Evolutionary conservation across 345 rosid genomes (phyloP).

Genomic region (Gossypium rotundifolium): DNA sequence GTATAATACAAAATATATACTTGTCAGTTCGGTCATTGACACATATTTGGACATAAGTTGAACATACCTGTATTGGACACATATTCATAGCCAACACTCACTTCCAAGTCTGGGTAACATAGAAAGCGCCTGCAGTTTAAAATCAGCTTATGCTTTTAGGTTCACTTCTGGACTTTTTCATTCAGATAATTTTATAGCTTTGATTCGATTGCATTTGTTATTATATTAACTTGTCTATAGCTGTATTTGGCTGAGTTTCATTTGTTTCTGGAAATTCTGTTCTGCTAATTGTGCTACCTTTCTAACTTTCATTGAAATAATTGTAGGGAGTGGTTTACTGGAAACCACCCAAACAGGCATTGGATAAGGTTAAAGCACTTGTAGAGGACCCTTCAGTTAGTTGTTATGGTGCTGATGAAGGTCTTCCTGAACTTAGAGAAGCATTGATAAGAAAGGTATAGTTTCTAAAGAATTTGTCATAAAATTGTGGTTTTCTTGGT

Average conservation of each 20-base stretch:
- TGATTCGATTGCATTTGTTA: background rate
- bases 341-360: constrained; percentile 81
- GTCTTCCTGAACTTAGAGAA: constrained; percentile 64
- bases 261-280: background rate
- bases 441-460: constrained; percentile 67
- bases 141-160: background rate
- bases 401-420: constrained; percentile 90
- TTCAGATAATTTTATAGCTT: background rate
- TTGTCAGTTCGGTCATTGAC: too few species aligned
- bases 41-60: too few species aligned
- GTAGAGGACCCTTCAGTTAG: constrained; percentile 71
- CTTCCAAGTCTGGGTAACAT: background rate
- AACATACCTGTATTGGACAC: background rate
- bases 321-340: constrained; percentile 84
- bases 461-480: background rate
- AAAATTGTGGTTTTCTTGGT: background rate
- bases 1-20: background rate
- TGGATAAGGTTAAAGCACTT: constrained; percentile 73
- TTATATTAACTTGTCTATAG: background rate
- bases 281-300: background rate
- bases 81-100: background rate
- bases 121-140: background rate
- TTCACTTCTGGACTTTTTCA: background rate
- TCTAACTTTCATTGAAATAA: constrained; percentile 7
- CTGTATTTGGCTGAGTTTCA: background rate